Evolutionary conservation across 1,284 basidiomycete species (phyloP).

Genomic region (Ceratobasidium sp.): DNA sequence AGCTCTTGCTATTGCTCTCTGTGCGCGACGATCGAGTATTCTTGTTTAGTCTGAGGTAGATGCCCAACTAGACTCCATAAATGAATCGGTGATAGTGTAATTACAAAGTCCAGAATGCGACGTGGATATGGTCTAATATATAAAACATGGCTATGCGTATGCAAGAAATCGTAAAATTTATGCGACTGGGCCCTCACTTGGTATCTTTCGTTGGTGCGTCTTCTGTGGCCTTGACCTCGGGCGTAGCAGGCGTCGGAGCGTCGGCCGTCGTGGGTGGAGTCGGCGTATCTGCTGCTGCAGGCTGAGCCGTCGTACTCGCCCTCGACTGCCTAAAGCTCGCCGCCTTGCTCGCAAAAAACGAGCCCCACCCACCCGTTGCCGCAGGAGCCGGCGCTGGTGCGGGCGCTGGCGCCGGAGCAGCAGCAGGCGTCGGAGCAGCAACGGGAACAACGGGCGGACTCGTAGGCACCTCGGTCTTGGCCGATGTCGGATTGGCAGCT

Average conservation of each 20-base stretch:
- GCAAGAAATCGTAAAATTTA: background rate
- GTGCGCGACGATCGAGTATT: constrained; percentile 74
- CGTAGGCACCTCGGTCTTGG: background rate
- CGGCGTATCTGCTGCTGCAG: background rate
- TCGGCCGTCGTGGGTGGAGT: too few relatives aligned
- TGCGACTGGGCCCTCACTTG: background rate
- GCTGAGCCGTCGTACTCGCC: constrained; percentile 3
- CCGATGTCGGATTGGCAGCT: constrained; percentile 10
- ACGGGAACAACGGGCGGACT: constrained; percentile 24
- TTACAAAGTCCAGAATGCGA: constrained; percentile 8
- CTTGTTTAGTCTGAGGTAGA: constrained; percentile 53
- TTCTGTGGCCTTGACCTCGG: constrained; percentile 26
- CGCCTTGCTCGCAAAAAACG: constrained; percentile 41
- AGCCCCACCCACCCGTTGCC: constrained; percentile 39
- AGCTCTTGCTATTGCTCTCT: constrained; percentile 68
- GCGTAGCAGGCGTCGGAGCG: constrained; percentile 8
- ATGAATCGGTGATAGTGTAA: constrained; percentile 27
- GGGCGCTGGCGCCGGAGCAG: constrained; percentile 21
- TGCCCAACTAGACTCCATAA: background rate
- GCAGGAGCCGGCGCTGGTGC: constrained; percentile 32
- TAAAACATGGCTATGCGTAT: constrained; percentile 15
- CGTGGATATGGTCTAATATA: constrained; percentile 3
- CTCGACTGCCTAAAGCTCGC: constrained; percentile 37
- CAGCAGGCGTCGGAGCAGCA: constrained; percentile 22
- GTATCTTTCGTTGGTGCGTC: background rate